Conservation (phyloP, 352 stramenopile species). For the Phytopythium vexans region DNA sequence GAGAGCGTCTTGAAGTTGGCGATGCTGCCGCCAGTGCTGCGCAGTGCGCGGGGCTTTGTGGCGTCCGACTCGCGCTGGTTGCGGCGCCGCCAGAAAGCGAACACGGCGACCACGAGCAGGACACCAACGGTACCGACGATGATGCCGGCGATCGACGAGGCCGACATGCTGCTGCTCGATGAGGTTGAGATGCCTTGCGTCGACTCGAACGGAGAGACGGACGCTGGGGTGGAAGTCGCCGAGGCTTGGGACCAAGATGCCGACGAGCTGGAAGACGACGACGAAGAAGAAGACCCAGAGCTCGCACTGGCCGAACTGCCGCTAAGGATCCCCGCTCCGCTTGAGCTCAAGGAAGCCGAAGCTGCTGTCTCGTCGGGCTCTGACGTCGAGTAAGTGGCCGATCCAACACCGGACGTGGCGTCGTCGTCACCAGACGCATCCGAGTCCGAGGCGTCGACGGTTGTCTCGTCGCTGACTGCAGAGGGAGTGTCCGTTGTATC, state of each 20-base stretch:
- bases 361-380: no score
- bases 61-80: constrained; percentile 21
- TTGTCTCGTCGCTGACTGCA: no score
- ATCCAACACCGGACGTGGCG: no score
- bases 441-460: no score
- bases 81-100: constrained; percentile 37
- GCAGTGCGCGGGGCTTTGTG: constrained; percentile 1
- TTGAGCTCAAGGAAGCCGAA: no score
- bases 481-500: no score
- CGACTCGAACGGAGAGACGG: constrained; percentile 5
- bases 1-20: constrained; percentile 19
- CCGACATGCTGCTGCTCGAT: constrained; percentile 2
- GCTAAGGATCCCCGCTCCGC: no score
- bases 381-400: no score
- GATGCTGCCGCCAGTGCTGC: constrained; percentile 18
- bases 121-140: constrained; percentile 29
- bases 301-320: no score
- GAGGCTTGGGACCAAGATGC: neutral
- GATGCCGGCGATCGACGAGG: constrained; percentile 26
- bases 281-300: no score
- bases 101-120: constrained; percentile 33
- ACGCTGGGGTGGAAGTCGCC: neutral
- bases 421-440: no score
- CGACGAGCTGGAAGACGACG: no score
- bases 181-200: constrained; percentile 2